Percentiles rank a stretch among this genome's conserved stretches.
phyloP scores from a whole-genome alignment of 2,329 filamentous ascomycete species.

The Phoma sp. region DNA sequence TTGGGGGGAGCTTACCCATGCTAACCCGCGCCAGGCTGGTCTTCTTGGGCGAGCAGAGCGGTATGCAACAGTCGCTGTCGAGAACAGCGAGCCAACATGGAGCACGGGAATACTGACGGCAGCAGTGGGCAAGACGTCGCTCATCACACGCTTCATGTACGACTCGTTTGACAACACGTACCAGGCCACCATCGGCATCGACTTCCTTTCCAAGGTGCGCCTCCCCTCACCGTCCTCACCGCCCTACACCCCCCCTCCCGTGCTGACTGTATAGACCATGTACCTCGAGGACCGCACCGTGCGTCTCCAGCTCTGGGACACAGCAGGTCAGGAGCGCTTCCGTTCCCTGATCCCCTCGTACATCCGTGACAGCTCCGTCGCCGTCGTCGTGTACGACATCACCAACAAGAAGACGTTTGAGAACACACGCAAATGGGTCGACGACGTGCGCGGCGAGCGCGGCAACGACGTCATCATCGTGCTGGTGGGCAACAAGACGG shows the following conservation, averaged over 20 bases:
- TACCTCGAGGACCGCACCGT: constrained; percentile 99
- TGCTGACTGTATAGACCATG: constrained; percentile 74
- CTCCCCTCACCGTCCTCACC: background rate
- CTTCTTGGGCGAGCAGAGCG: constrained; percentile 97
- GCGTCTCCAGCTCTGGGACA: constrained; percentile 97
- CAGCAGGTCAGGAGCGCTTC: constrained; percentile 96
- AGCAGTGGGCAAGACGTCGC: constrained; percentile 94
- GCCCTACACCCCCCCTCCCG: background rate
- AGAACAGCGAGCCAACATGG: too few relatives aligned
- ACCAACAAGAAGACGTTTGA: constrained; percentile 97
- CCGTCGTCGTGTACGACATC: constrained; percentile 98
- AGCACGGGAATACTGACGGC: background rate
- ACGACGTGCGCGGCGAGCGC: constrained; percentile 94
- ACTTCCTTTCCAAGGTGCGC: constrained; percentile 93
- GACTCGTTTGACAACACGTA: constrained; percentile 99
- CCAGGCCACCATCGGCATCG: constrained; percentile 98
- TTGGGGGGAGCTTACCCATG: constrained; percentile 21
- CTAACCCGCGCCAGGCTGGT: constrained; percentile 71
- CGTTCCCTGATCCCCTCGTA: constrained; percentile 97
- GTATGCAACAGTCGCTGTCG: constrained; percentile 61
- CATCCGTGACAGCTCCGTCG: constrained; percentile 96
- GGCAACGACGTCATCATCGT: constrained; percentile 99
- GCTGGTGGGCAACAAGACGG: constrained; percentile 98
- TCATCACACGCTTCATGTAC: constrained; percentile 99
- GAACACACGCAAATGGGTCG: constrained; percentile 99